Base-by-base conservation (phyloP, 352 stramenopile species). In the Globisporangium acanthophoron region DNA sequence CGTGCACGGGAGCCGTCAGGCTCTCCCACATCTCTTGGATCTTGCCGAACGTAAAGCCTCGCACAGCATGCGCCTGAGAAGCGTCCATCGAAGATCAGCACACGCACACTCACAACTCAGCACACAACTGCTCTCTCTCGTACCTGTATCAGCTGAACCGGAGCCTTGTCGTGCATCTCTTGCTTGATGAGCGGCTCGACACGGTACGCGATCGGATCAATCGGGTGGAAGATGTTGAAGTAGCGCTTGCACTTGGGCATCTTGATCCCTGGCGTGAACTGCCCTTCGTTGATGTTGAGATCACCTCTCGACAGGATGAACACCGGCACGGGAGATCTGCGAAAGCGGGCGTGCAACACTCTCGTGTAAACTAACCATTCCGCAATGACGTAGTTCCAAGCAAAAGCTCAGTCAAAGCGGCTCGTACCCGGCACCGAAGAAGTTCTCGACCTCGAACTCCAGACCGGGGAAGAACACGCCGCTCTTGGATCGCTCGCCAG, bases 221-320 rank as follows among this genome's bases (percentile, higher is more conserved):
- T 96, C 15, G 87, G 87, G 65, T 97, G 90, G 58, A 96, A 96
- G 37, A 97, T 81, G 67, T 97, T 97, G 53, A 90, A 96, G 62
- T 96, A 93, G 18, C 87, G 82, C 33, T 74, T 71, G 46, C 84
- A 94, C 20, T 75, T 78, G 3, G 85, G 85, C 57, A 89, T 88
- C 49, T 88, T 85, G 56, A 95, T 92, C 21, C 83, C 84, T 52
- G 80, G 70, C 4, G 67, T 89, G 49, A 94, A 94, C 27, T 81
- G 68, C 13, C 85, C 84, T 24, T 93, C 77, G 1, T 80, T 54
- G 13, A 95, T 76, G 48, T 90, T 73, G 24, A 96, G 67, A 31
- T 95, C 80, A 20, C 87, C 87, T 62, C 87, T 73, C 9, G 79
- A 84, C 41, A 96, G 64, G 35, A 93, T 82, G 78, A 94, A 92